These are phyloP conservation scores for Saprolegnia diclina DNA, from an alignment of 352 stramenopile species.

Conservation along the genomic window DNA sequence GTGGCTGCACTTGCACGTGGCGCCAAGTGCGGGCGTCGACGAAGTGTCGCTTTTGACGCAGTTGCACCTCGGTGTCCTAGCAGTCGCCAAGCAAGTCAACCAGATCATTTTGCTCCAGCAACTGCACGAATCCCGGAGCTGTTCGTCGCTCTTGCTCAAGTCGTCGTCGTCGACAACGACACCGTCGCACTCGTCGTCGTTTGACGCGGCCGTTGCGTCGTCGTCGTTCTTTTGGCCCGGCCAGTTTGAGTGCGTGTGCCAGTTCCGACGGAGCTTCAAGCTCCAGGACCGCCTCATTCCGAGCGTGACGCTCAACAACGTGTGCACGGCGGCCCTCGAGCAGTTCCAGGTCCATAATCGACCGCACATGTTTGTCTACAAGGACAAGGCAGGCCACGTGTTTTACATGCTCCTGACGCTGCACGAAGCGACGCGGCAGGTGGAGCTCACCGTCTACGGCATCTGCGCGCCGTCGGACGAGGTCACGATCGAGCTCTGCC, in stretches of 20 bases:
- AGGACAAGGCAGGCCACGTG: slow-evolving; percentile 74
- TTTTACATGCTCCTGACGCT: slow-evolving; percentile 82
- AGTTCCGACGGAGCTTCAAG: slow-evolving; percentile 73
- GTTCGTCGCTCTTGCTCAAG: slow-evolving; percentile 58
- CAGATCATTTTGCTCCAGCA: slow-evolving; percentile 78
- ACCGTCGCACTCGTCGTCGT: neutral
- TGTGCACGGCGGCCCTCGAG: slow-evolving; percentile 79
- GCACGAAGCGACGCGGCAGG: slow-evolving; percentile 37
- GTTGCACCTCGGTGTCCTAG: slow-evolving; percentile 63
- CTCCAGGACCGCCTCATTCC: slow-evolving; percentile 74
- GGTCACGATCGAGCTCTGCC: slow-evolving; percentile 76
- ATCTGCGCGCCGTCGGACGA: slow-evolving; percentile 75
- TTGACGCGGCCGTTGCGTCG: slow-evolving; percentile 1
- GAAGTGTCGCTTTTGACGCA: slow-evolving; percentile 57
- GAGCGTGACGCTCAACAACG: slow-evolving; percentile 71
- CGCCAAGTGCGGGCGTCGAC: slow-evolving; percentile 35
- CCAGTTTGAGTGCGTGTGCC: slow-evolving; percentile 78
- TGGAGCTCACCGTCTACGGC: slow-evolving; percentile 78
- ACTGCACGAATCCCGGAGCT: slow-evolving; percentile 75
- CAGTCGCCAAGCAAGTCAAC: slow-evolving; percentile 74
- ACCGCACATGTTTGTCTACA: slow-evolving; percentile 82
- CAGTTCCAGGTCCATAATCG: slow-evolving; percentile 88
- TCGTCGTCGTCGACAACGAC: neutral
- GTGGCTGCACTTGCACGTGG: slow-evolving; percentile 47
- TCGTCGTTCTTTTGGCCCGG: slow-evolving; percentile 80